Percentiles rank a stretch among this genome's conserved stretches.
Evolutionary conservation across 2,329 filamentous ascomycete species (phyloP).

Genomic region (Aspergillus sp.): DNA sequence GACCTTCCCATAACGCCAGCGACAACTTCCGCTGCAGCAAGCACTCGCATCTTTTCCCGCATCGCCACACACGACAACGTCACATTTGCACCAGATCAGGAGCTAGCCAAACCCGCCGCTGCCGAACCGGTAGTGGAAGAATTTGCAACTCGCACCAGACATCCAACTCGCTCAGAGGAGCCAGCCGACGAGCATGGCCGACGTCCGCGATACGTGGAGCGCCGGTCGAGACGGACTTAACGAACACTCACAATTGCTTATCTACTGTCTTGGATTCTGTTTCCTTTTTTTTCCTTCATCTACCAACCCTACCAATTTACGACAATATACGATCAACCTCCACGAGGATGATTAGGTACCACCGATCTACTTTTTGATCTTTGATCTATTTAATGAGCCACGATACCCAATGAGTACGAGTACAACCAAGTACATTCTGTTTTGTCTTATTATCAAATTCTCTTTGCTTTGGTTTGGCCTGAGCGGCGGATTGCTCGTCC

Average conservation of each 20-base stretch:
- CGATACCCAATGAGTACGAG: conserved; percentile 20
- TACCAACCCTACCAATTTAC: neutral
- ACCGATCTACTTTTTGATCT: neutral
- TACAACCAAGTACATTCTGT: neutral
- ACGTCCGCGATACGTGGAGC: conserved; percentile 33
- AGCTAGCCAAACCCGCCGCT: neutral
- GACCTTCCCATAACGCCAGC: neutral
- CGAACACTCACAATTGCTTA: neutral
- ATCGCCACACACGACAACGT: conserved; percentile 19
- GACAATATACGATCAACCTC: neutral
- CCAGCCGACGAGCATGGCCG: conserved; percentile 18
- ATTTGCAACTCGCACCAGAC: conserved; percentile 16
- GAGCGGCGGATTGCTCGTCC: neutral
- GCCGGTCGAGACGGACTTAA: conserved; percentile 26
- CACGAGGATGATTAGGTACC: neutral
- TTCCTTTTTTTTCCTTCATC: neutral
- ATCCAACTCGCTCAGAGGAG: conserved; percentile 11
- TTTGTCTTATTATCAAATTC: neutral
- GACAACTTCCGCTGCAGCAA: neutral
- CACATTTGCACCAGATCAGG: conserved; percentile 2
- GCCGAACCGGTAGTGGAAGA: conserved; percentile 13
- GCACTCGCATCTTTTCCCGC: conserved; percentile 8
- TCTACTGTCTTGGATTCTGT: neutral
- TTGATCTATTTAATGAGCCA: conserved; percentile 10
- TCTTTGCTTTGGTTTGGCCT: neutral